Base-by-base conservation (phyloP, 768 basidiomycete genomes). In the Pholiota molesta region DNA sequence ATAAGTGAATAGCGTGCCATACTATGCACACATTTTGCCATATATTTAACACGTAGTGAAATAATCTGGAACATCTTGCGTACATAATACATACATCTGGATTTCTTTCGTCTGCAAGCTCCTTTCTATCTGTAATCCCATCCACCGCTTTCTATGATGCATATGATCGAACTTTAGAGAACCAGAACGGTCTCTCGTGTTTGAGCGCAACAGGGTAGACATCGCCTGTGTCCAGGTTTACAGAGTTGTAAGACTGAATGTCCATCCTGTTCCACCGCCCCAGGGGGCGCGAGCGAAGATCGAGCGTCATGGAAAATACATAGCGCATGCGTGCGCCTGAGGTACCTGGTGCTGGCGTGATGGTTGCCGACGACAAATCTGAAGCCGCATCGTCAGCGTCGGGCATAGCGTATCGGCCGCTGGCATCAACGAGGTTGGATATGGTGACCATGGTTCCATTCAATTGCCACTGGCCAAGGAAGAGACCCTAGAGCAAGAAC, bases 101-200 rank as follows among this genome's bases (percentile, higher is more conserved):
- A 26, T 49, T 26, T 21, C 23, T 11, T n/a, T 49, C 26, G 47
- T 49, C 47, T 49, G 47, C 26, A 19, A 10, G 31, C 16, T 8
- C 40, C 6, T 54, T 52, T 31, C 31, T 31, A 31, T 31, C 6
- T 31, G 9, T 17, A 40, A 26, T 16, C 17, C 10, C 8, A 31
- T n/a, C 52, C 37, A 11, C 28, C 8, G 16, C 40, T 42, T 53
- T 51, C 29, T 53, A 37, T n/a, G 57, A 63, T 56, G 58, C 61
- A 64, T 88, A 93, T 44, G 90, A 94, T 71, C 83, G 82, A 66
- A 95, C 92, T 74, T 91, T 95, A 44, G 94, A 95, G 75, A 97
- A 97, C 88, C 91, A 95, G 73, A 93, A 97, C n/a, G 94, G 86
- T 58, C 92, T 82, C 72, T 95, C 93, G 66, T 95, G 87, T 70